Percentiles rank a stretch among this genome's conserved stretches.
Evolutionary conservation across 2,329 filamentous ascomycete genomes (phyloP).

Genomic region (Nigrospora oryzae): DNA sequence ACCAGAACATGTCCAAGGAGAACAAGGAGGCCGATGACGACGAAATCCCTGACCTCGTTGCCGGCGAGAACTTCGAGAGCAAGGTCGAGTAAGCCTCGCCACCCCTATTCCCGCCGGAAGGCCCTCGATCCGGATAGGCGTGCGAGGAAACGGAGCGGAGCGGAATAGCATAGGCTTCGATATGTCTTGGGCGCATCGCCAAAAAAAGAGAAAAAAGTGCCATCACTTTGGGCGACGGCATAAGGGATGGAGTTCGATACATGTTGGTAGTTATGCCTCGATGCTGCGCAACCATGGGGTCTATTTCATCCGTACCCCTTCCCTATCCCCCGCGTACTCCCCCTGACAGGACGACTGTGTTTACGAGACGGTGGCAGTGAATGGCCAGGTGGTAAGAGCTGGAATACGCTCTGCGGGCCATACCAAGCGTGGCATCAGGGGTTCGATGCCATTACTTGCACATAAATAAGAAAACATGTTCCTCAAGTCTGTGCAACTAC

Average conservation of each 20-base stretch:
- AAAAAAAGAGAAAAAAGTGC: no score
- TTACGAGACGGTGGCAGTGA: no score
- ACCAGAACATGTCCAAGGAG: constrained; percentile 97
- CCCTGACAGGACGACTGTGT: no score
- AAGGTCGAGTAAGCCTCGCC: constrained; percentile 72
- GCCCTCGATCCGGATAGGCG: no score
- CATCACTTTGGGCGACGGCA: neutral
- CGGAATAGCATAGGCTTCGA: no score
- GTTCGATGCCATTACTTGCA: neutral
- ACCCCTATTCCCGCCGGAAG: neutral
- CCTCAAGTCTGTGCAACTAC: neutral
- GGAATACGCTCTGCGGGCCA: constrained; percentile 2
- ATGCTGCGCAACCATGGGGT: no score
- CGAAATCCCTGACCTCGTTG: constrained; percentile 94
- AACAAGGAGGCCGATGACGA: constrained; percentile 76
- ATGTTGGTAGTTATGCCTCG: constrained; percentile 1
- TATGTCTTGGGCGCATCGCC: no score
- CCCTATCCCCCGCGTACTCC: no score
- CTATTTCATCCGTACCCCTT: no score
- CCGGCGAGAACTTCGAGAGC: constrained; percentile 96
- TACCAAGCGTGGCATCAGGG: neutral
- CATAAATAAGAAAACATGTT: constrained; percentile 3
- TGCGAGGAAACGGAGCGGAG: no score
- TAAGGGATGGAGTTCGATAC: constrained; percentile 2
- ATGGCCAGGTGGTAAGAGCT: constrained; percentile 1